Conservation (phyloP, 768 basidiomycete species). For the Collybiopsis luxurians region DNA sequence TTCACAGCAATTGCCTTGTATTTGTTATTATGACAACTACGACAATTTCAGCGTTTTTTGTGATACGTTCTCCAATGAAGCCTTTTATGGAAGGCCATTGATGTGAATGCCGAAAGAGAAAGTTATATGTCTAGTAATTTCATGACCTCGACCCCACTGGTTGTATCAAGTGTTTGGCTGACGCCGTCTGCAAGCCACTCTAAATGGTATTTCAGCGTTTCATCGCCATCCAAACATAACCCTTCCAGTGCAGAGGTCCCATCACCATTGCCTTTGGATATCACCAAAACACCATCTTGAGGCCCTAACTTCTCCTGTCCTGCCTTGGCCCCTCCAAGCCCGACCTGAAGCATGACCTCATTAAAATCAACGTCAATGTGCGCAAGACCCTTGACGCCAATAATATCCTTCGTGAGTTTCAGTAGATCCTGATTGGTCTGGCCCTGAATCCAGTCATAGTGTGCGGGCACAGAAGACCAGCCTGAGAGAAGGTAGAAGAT, state of each 20-base stretch:
- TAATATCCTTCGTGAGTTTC: constrained; percentile 21
- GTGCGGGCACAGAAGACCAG: constrained; percentile 39
- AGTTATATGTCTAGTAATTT: too few relatives aligned
- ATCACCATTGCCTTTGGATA: background rate
- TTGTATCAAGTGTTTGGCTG: too few relatives aligned
- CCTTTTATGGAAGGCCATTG: too few relatives aligned
- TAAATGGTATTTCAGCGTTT: background rate
- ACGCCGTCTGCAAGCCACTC: background rate
- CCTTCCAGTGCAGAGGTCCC: background rate
- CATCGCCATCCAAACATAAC: background rate
- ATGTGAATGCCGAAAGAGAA: too few relatives aligned
- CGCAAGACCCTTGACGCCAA: constrained; percentile 32
- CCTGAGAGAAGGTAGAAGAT: constrained; percentile 40
- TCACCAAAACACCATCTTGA: background rate
- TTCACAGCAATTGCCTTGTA: constrained; percentile 1
- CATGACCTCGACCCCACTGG: too few relatives aligned
- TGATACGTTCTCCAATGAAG: background rate
- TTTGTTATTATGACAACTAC: background rate
- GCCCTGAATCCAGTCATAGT: constrained; percentile 40
- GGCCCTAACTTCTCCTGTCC: too few relatives aligned
- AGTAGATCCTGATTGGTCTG: constrained; percentile 37
- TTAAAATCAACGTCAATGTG: constrained; percentile 39
- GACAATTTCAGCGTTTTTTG: background rate
- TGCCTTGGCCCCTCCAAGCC: too few relatives aligned
- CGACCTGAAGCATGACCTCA: constrained; percentile 11